Conservation (phyloP, 768 basidiomycete species). For the Leccinum uliginosum region DNA sequence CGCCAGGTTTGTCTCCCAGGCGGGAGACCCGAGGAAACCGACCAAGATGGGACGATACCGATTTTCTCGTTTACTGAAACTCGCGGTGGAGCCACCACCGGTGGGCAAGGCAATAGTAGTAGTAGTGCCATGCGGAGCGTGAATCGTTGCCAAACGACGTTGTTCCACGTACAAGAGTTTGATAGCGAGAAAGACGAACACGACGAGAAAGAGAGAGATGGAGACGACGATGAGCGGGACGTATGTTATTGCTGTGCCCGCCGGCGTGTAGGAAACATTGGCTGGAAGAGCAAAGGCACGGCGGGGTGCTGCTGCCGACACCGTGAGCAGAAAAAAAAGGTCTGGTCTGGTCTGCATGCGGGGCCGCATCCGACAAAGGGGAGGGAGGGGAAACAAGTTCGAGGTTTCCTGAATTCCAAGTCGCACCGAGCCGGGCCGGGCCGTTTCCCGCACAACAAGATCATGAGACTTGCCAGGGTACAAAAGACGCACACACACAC, state of each 20-base stretch:
- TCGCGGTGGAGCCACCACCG: background rate
- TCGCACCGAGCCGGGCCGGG: background rate
- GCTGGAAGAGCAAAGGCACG: slow-evolving; percentile 13
- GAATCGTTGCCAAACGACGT: slow-evolving; percentile 27
- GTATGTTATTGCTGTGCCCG: slow-evolving; percentile 1
- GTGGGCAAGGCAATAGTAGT: background rate
- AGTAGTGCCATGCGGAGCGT: slow-evolving; percentile 4
- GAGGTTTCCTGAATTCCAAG: slow-evolving; percentile 18
- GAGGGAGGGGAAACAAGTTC: background rate
- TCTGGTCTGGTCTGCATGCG: background rate
- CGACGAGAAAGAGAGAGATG: slow-evolving; percentile 15
- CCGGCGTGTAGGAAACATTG: background rate
- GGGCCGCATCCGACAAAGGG: background rate
- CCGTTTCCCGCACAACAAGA: background rate
- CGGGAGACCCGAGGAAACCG: slow-evolving; percentile 30
- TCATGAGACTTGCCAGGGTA: background rate
- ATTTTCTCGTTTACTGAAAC: slow-evolving; percentile 3
- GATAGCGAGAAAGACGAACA: slow-evolving; percentile 13
- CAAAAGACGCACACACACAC: background rate
- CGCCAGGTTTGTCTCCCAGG: slow-evolving; percentile 26
- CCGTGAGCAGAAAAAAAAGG: background rate
- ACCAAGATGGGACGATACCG: slow-evolving; percentile 17
- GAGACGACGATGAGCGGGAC: slow-evolving; percentile 12
- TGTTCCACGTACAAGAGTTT: slow-evolving; percentile 28
- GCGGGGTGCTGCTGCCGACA: background rate